Conservation (phyloP, 1,284 basidiomycete species). For the Puccinia novopanici region DNA sequence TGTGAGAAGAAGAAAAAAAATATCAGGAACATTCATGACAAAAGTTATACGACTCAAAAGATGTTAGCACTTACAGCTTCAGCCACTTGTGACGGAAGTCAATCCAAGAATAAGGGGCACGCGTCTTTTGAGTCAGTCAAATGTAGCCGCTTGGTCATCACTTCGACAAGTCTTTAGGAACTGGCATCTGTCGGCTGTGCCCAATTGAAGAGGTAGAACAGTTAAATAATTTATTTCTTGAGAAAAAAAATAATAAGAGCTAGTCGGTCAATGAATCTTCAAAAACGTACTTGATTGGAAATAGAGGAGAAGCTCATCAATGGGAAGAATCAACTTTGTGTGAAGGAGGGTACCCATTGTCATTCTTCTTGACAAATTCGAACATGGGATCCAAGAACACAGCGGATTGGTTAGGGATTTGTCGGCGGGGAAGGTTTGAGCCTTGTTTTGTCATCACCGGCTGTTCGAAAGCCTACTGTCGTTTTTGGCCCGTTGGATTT, state of each 20-base stretch:
- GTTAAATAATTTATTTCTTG: background rate
- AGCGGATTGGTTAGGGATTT: conserved; percentile 10
- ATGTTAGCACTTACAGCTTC: conserved; percentile 36
- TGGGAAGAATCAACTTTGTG: conserved; percentile 40
- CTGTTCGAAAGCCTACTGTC: background rate
- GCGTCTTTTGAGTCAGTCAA: conserved; percentile 49
- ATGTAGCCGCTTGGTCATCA: conserved; percentile 44
- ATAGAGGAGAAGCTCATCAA: conserved; percentile 47
- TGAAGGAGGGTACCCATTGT: conserved; percentile 33
- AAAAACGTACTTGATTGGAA: conserved; percentile 24
- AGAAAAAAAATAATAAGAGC: background rate
- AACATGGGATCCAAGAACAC: conserved; percentile 46
- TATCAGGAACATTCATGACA: too few species aligned
- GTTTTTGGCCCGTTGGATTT: background rate
- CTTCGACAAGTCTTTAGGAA: conserved; percentile 26
- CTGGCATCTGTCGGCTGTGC: conserved; percentile 39
- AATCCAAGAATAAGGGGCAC: conserved; percentile 39
- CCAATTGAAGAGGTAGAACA: background rate
- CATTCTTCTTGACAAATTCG: conserved; percentile 42
- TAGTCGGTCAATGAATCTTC: too few species aligned
- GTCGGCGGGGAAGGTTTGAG: too few species aligned
- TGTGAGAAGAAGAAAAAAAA: too few species aligned
- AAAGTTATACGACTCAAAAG: too few species aligned
- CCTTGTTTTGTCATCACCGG: conserved; percentile 3
- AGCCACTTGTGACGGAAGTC: conserved; percentile 34